Evolutionary conservation across 257 asterid genomes (phyloP).

Genomic region (Lavandula angustifolia): DNA sequence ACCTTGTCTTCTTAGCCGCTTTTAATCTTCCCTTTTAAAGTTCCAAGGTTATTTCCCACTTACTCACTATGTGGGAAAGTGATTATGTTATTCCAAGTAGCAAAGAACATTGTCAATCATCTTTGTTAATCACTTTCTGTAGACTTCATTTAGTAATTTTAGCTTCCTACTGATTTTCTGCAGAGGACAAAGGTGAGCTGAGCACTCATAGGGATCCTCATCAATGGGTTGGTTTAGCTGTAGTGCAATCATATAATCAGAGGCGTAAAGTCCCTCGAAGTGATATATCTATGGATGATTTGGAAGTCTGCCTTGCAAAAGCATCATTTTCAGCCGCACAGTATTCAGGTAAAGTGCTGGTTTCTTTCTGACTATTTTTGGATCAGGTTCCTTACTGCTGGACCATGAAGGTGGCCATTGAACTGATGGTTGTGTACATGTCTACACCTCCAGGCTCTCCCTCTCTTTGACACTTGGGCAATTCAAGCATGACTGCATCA

Average conservation of each 20-base stretch:
- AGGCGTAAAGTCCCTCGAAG: conserved; percentile 83
- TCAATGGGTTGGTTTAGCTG: conserved; percentile 88
- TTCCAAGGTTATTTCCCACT: conserved; percentile 1
- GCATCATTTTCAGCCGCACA: conserved; percentile 79
- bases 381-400: background rate
- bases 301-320: conserved; percentile 82
- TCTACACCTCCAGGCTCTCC: background rate
- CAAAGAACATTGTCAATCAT: conserved; percentile 13
- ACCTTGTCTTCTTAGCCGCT: background rate
- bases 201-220: conserved; percentile 42
- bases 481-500: background rate
- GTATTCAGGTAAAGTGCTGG: conserved; percentile 60
- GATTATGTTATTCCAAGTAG: conserved; percentile 12
- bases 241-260: conserved; percentile 83
- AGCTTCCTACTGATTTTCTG: conserved; percentile 30
- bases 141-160: conserved; percentile 20
- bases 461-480: background rate
- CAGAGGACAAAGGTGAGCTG: conserved; percentile 56
- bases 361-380: conserved; percentile 11
- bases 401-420: conserved; percentile 1
- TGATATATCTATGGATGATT: conserved; percentile 63
- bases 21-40: background rate
- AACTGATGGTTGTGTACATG: conserved; percentile 19
- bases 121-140: conserved; percentile 20
- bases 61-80: background rate